phyloP scores from a whole-genome alignment of 2,329 filamentous ascomycete species.

The Trichophyton rubrum region DNA sequence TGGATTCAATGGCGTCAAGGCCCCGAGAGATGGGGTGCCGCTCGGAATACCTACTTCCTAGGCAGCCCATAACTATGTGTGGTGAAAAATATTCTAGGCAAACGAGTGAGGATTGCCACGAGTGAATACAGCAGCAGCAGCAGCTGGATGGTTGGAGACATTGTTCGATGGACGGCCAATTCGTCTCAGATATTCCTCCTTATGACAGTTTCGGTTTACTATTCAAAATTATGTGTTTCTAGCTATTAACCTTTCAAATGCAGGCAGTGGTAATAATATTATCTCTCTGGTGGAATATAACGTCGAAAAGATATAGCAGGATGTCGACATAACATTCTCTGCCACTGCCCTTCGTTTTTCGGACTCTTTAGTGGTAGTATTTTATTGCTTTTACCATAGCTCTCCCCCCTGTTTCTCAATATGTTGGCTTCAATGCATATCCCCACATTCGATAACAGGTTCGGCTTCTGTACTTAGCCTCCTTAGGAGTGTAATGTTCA shows the following conservation, averaged over 20 bases:
- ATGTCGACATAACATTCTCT: too few relatives aligned
- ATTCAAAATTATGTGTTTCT: not conserved
- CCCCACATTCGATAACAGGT: too few relatives aligned
- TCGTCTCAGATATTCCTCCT: not conserved
- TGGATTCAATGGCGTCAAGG: not conserved
- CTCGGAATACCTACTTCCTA: not conserved
- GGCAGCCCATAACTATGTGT: not conserved
- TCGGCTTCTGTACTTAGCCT: too few relatives aligned
- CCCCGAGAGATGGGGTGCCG: not conserved
- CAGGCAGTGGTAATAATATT: not conserved
- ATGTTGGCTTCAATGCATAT: too few relatives aligned
- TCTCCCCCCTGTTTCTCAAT: too few relatives aligned
- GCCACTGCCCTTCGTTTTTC: too few relatives aligned
- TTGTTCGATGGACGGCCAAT: not conserved
- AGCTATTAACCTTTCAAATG: not conserved
- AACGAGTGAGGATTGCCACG: not conserved
- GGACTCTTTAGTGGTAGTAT: too few relatives aligned
- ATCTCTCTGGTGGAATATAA: not conserved
- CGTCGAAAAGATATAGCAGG: not conserved
- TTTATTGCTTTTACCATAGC: too few relatives aligned
- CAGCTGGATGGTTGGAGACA: not conserved
- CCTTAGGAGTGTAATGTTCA: too few relatives aligned
- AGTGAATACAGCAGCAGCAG: not conserved
- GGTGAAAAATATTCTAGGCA: too few relatives aligned
- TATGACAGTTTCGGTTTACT: not conserved